Evolutionary conservation across 2,329 filamentous ascomycete species (phyloP).

Genomic region (Botryotinia globosa): DNA sequence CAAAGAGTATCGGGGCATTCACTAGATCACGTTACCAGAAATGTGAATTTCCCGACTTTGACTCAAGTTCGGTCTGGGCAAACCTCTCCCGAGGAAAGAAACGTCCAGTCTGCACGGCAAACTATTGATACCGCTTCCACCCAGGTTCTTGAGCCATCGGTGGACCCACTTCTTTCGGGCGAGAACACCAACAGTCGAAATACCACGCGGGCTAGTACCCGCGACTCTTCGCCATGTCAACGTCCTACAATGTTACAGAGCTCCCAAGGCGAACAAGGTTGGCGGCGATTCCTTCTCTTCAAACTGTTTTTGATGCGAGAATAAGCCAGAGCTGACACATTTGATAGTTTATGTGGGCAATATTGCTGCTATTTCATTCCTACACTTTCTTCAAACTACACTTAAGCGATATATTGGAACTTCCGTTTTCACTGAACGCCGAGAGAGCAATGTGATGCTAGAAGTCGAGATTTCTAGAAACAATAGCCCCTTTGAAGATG

Average conservation of each 20-base stretch:
- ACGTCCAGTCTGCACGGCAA: neutral
- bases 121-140: neutral
- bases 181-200: neutral
- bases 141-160: neutral
- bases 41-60: neutral
- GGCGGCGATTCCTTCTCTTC: neutral
- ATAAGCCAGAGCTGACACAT: conserved; percentile 3
- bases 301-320: neutral
- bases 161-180: neutral
- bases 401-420: conserved; percentile 24
- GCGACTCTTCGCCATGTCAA: conserved; percentile 8
- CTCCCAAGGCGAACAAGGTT: conserved; percentile 14
- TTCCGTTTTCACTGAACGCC: conserved; percentile 21
- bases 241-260: conserved; percentile 1
- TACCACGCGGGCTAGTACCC: neutral
- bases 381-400: conserved; percentile 22
- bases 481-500: conserved; percentile 9
- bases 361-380: conserved; percentile 23
- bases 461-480: conserved; percentile 12
- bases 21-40: neutral
- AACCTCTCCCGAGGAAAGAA: neutral
- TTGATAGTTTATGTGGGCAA: conserved; percentile 25
- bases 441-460: conserved; percentile 8
- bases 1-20: neutral
- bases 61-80: neutral